Conservation (phyloP, 805 yeast species). For the Metschnikowia aberdeeniae region DNA sequence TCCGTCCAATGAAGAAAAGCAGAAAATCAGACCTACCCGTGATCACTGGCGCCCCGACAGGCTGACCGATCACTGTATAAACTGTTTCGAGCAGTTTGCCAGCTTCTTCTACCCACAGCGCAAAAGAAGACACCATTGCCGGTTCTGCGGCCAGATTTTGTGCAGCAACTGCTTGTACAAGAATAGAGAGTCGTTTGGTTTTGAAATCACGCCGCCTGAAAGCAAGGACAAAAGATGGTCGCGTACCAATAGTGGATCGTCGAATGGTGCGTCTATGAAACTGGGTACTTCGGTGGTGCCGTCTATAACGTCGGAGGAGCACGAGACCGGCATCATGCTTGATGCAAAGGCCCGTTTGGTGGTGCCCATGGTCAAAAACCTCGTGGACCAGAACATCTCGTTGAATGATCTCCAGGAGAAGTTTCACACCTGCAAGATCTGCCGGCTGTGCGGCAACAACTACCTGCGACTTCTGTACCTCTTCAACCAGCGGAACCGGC, state of each 20-base stretch:
- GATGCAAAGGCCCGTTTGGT: conserved; percentile 28
- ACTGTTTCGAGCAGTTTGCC: conserved; percentile 34
- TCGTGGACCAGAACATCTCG: conserved; percentile 7
- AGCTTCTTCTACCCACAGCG: conserved; percentile 25
- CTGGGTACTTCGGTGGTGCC: conserved; percentile 1
- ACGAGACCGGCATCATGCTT: conserved; percentile 12
- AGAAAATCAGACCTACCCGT: conserved; percentile 43
- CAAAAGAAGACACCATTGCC: conserved; percentile 18
- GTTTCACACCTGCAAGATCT: conserved; percentile 17
- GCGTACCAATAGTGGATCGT: conserved; percentile 11
- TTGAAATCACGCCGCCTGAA: conserved; percentile 11
- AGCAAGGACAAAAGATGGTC: not conserved
- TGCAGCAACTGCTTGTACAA: conserved; percentile 25
- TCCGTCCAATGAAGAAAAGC: not conserved
- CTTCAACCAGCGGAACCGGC: conserved; percentile 24
- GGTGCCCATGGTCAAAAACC: conserved; percentile 31
- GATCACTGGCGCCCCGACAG: conserved; percentile 50
- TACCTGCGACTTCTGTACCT: conserved; percentile 22
- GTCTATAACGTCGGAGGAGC: conserved; percentile 8
- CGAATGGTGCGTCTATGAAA: conserved; percentile 6
- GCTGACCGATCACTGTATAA: conserved; percentile 39
- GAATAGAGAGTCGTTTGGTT: conserved; percentile 9
- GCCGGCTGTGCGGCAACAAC: conserved; percentile 17
- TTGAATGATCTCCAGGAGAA: conserved; percentile 8
- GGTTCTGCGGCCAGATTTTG: conserved; percentile 16